Percentiles rank a stretch among this genome's conserved stretches.
These are phyloP conservation scores for Sclerotinia spermophila DNA, from an alignment of 2,329 filamentous ascomycete species.

Conservation along the genomic window DNA sequence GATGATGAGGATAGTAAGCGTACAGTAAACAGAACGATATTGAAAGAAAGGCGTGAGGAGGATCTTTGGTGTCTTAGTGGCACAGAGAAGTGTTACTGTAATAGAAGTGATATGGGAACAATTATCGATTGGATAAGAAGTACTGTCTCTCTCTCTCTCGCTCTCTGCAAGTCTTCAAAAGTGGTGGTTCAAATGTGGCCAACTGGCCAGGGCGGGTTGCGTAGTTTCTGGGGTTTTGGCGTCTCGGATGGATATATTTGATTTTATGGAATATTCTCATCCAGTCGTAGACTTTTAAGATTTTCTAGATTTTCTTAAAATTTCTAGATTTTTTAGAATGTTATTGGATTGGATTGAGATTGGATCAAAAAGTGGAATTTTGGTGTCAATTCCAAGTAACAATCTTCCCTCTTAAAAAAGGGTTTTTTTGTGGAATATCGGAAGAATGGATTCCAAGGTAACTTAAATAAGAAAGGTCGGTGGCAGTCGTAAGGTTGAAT, in stretches of 20 bases:
- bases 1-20: not conserved
- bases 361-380: slow-evolving; percentile 2
- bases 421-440: not conserved
- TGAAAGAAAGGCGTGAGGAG: not conserved
- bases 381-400: not conserved
- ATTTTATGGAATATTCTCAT: not conserved
- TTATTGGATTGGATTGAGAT: not conserved
- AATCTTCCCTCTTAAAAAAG: not conserved
- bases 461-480: slow-evolving; percentile 1
- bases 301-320: not conserved
- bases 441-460: not conserved
- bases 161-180: not conserved
- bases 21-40: not conserved
- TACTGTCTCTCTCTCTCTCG: not conserved
- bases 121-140: slow-evolving; percentile 11
- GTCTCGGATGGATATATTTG: slow-evolving; percentile 1
- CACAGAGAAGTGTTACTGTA: not conserved
- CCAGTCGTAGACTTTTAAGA: not conserved
- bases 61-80: not conserved
- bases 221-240: slow-evolving; percentile 9
- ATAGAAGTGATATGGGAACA: not conserved
- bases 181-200: not conserved
- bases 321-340: not conserved
- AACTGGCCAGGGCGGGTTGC: slow-evolving; percentile 12
- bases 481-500: slow-evolving; percentile 2